Conservation (phyloP, 331 rosid species). For the Malus hybrid region DNA sequence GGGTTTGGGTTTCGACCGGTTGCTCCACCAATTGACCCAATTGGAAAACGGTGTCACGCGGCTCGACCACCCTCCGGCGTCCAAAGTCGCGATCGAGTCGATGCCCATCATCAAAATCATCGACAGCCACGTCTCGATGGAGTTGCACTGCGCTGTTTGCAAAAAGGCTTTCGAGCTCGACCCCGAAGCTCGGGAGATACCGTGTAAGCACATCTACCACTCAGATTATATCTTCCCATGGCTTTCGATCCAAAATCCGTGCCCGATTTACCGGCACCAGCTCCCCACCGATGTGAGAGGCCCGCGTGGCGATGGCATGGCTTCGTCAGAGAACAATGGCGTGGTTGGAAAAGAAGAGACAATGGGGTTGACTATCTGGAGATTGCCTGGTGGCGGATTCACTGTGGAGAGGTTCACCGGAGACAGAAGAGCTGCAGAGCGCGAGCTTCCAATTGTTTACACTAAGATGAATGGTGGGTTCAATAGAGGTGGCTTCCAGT, state of each 20-base stretch:
- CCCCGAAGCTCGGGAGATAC: constrained; percentile 64
- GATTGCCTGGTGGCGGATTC: constrained; percentile 65
- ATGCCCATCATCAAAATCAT: constrained; percentile 54
- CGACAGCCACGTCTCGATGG: constrained; percentile 30
- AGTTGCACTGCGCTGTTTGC: constrained; percentile 60
- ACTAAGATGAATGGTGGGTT: constrained; percentile 69
- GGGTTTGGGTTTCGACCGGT: constrained; percentile 62
- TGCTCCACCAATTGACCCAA: constrained; percentile 50
- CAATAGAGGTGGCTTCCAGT: constrained; percentile 2
- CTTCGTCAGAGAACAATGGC: constrained; percentile 21
- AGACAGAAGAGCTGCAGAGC: constrained; percentile 48
- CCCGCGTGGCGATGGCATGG: constrained; percentile 28
- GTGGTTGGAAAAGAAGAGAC: constrained; percentile 31
- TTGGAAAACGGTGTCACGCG: constrained; percentile 39
- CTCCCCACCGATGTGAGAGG: constrained; percentile 35
- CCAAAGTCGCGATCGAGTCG: constrained; percentile 59
- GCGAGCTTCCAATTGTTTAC: constrained; percentile 61
- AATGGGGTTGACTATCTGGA: constrained; percentile 65
- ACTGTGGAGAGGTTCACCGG: constrained; percentile 69
- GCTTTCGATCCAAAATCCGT: constrained; percentile 59
- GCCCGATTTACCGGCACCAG: constrained; percentile 64
- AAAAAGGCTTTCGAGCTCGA: constrained; percentile 47
- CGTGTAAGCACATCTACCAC: constrained; percentile 68
- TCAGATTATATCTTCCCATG: constrained; percentile 57
- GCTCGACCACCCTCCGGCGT: constrained; percentile 49